Base-by-base conservation (phyloP, 371 early-diverging fungal species). In the Edhazardia aedis region DNA sequence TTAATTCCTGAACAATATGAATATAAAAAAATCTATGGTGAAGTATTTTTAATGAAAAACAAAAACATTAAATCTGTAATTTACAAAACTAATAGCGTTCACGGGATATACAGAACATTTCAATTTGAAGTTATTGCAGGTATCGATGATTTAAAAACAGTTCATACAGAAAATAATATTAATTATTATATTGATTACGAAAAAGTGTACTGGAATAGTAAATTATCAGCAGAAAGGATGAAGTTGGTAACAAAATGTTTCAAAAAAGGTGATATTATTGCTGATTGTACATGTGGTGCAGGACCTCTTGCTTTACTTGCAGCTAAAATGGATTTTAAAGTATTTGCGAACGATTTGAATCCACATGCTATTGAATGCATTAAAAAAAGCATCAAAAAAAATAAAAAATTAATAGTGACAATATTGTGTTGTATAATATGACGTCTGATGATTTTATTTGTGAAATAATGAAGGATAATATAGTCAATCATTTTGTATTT, bases 181-280 rank as follows among this genome's bases (percentile, higher is more conserved):
- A 61, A 49, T 42, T 64, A 67, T 48, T 51, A 29, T 42, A 59
- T 72, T 22, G 62, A 68, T 48, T 55, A 63, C n/a, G 59, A 63
- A 37, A 63, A 62, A 51, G 70, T 69, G 7, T 72, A 72, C 40
- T 72, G 69, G 69, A 61, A 65, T 44, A 63, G 63, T 7, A 69
- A 68, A 55, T 58, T 72, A 24, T 65, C 67, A 40, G 49, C 37
- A 16, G 72, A 69, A 61, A 55, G 72, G 26, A 42, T 23, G 11
- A 33, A 36, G 4, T 38, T 72, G 2, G 11, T 57, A 16, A 11
- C 39, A 2, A 42, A 55, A 26, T n/a, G n/a, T n/a, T 45, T 69
- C 21, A 30, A 49, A 16, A 24, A 21, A 25, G 52, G 53, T 14
- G 59, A 67, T 7, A 52, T 58, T 18, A 27, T 72, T 4, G 62